A percentile compares a stretch with the other conserved stretches of the same genome.
Evolutionary conservation across 2,329 filamentous ascomycete species (phyloP).

Genomic region (Apiospora sp.): DNA sequence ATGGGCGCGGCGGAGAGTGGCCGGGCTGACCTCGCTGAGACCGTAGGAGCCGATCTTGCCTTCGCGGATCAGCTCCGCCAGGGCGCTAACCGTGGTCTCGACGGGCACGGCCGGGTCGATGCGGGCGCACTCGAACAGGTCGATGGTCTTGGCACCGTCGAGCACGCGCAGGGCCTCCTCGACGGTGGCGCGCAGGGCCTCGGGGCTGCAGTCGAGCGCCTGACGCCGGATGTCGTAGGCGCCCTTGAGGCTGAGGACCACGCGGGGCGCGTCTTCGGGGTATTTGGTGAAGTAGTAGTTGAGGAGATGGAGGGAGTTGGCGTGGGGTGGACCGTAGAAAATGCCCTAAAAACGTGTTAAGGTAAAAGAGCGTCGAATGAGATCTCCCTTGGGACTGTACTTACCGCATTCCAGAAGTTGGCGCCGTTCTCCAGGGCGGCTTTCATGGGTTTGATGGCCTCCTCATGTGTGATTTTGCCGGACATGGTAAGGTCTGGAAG

Average conservation of each 20-base stretch:
- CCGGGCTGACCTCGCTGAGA: constrained; percentile 51
- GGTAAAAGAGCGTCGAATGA: constrained; percentile 23
- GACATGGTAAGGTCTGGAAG: constrained; percentile 11
- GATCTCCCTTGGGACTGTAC: not conserved
- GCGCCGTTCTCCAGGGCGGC: constrained; percentile 29
- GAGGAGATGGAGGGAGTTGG: constrained; percentile 61
- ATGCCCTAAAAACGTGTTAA: constrained; percentile 44
- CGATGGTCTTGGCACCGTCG: constrained; percentile 56
- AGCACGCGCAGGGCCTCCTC: constrained; percentile 53
- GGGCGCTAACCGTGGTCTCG: constrained; percentile 43
- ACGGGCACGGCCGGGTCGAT: constrained; percentile 21
- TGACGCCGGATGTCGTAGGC: constrained; percentile 39
- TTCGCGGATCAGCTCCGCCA: constrained; percentile 39
- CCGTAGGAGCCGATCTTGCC: constrained; percentile 55
- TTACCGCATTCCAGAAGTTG: constrained; percentile 30
- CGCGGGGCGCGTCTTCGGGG: constrained; percentile 62
- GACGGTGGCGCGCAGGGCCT: constrained; percentile 58
- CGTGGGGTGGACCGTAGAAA: constrained; percentile 60
- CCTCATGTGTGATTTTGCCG: constrained; percentile 22
- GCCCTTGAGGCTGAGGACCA: constrained; percentile 65
- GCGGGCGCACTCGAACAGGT: constrained; percentile 61
- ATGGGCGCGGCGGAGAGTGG: constrained; percentile 49
- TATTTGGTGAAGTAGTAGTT: constrained; percentile 62
- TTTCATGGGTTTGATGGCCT: constrained; percentile 27
- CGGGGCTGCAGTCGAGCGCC: constrained; percentile 53